These are phyloP conservation scores for Rhododendron griersonianum DNA, from an alignment of 148 eudicot genomes.

Conservation along the genomic window DNA sequence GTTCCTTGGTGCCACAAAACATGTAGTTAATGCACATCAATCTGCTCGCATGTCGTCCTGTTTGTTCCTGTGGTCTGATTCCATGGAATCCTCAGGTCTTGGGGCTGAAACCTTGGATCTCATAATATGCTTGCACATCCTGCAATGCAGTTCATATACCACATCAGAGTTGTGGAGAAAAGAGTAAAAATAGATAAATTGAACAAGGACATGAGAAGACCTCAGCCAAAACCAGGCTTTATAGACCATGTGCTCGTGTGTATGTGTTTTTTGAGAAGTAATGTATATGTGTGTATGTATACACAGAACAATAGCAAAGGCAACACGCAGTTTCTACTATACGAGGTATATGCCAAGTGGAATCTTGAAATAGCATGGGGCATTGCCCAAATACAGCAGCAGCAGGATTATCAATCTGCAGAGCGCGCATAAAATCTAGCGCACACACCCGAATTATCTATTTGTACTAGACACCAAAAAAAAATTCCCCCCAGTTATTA, in stretches of 20 bases:
- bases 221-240: background rate
- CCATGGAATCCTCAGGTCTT: conserved; percentile 26
- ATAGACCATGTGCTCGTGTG: background rate
- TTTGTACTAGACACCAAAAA: background rate
- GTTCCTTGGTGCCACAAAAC: conserved; percentile 7
- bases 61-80: conserved; percentile 31
- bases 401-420: background rate
- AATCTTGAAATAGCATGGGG: background rate
- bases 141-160: conserved; percentile 24
- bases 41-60: conserved; percentile 53
- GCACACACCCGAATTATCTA: background rate
- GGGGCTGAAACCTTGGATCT: conserved; percentile 36
- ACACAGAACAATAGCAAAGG: background rate
- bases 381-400: background rate
- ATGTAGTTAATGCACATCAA: conserved; percentile 16
- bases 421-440: background rate
- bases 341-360: background rate
- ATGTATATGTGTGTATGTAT: background rate
- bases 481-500: background rate
- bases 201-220: background rate
- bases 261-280: background rate
- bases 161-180: background rate
- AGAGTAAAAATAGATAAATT: background rate
- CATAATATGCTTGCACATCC: conserved; percentile 44
- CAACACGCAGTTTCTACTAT: background rate